Conservation (phyloP, 2,329 filamentous ascomycete species). For the Fusarium aywerte region DNA sequence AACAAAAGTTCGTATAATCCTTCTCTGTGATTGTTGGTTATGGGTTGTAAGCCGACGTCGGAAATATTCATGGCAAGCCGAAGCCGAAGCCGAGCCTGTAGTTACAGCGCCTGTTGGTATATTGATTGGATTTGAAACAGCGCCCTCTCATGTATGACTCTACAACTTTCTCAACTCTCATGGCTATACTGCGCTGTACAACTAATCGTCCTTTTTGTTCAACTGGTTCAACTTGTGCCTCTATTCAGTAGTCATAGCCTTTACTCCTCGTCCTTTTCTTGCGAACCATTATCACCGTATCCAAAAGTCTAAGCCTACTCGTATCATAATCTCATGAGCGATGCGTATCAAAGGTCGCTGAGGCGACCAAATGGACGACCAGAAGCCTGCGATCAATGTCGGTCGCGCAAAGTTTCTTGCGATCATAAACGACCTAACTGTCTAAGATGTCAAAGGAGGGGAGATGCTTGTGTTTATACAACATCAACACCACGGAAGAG, state of each 20-base stretch:
- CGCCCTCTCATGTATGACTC: neutral
- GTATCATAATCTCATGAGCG: conserved; percentile 5
- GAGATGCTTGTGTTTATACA: conserved; percentile 53
- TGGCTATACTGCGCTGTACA: neutral
- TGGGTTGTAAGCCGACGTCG: conserved; percentile 1
- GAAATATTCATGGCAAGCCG: neutral
- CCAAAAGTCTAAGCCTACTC: neutral
- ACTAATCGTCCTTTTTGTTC: too few species aligned
- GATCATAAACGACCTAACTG: conserved; percentile 25
- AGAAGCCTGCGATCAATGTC: conserved; percentile 32
- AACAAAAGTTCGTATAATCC: neutral
- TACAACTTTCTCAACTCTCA: neutral
- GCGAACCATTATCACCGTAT: neutral
- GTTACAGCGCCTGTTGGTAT: neutral
- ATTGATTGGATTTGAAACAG: too few species aligned
- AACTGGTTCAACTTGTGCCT: neutral
- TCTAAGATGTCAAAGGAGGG: conserved; percentile 46
- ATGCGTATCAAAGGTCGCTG: neutral
- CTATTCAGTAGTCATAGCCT: neutral
- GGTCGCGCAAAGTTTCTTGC: conserved; percentile 32
- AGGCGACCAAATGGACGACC: conserved; percentile 26
- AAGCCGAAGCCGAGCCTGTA: conserved; percentile 20
- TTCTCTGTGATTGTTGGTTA: neutral
- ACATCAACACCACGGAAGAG: conserved; percentile 2
- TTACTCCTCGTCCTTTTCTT: neutral